Percentiles rank a stretch among this genome's conserved stretches.
Evolutionary conservation across 768 basidiomycete species (phyloP).

Genomic region (Crepidotus variabilis): DNA sequence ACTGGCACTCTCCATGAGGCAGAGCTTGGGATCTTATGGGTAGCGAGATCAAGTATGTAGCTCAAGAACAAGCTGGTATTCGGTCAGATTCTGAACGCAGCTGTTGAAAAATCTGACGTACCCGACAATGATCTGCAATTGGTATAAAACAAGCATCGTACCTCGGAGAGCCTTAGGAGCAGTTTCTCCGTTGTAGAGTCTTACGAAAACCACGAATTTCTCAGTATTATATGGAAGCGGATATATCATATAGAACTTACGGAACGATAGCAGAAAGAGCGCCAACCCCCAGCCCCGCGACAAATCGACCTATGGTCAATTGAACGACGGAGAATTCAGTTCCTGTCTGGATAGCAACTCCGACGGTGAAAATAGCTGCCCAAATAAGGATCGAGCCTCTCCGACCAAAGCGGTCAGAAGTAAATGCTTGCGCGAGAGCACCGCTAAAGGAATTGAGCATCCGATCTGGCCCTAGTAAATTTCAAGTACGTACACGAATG

Average conservation of each 20-base stretch:
- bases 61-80: constrained; percentile 60
- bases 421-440: constrained; percentile 68
- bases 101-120: constrained; percentile 21
- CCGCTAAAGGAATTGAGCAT: constrained; percentile 50
- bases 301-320: constrained; percentile 68
- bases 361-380: constrained; percentile 69
- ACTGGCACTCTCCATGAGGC: constrained; percentile 75
- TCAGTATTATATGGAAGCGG: not conserved
- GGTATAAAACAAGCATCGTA: constrained; percentile 67
- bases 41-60: constrained; percentile 67
- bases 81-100: not conserved
- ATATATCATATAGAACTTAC: constrained; percentile 20
- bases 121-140: constrained; percentile 75
- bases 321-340: constrained; percentile 58
- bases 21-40: constrained; percentile 48
- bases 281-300: constrained; percentile 77
- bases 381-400: constrained; percentile 73
- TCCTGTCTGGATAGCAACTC: constrained; percentile 67
- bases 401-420: constrained; percentile 69
- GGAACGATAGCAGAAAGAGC: constrained; percentile 63
- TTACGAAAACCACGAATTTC: constrained; percentile 23
- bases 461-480: not conserved
- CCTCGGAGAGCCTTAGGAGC: constrained; percentile 74
- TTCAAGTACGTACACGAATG: constrained; percentile 14
- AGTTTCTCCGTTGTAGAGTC: constrained; percentile 77